Conservation (phyloP, 1,139 yeast species). For the Saccharomycopsis crataegensis region DNA sequence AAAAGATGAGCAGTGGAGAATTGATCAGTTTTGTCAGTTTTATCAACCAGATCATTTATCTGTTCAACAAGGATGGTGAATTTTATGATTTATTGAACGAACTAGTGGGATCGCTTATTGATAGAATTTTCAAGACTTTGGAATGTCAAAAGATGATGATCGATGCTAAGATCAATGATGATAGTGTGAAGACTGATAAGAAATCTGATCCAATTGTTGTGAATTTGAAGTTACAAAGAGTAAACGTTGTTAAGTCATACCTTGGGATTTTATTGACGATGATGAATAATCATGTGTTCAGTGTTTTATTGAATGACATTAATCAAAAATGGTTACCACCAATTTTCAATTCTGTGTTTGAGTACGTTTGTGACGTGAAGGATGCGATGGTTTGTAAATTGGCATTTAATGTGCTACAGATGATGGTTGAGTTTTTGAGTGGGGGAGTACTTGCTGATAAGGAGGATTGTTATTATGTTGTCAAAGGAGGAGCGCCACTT, state of each 20-base stretch:
- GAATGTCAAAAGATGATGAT: constrained; percentile 32
- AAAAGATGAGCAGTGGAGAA: constrained; percentile 55
- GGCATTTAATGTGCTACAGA: constrained; percentile 16
- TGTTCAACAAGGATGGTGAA: constrained; percentile 56
- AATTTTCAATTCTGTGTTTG: constrained; percentile 54
- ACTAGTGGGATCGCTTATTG: constrained; percentile 64
- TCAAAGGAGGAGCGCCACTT: constrained; percentile 34
- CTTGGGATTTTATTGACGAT: constrained; percentile 63
- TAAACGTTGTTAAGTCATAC: constrained; percentile 61
- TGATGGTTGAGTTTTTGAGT: constrained; percentile 12
- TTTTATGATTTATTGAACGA: constrained; percentile 71
- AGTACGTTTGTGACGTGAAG: constrained; percentile 52
- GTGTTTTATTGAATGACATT: constrained; percentile 62
- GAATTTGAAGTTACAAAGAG: constrained; percentile 41
- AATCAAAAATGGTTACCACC: constrained; percentile 52
- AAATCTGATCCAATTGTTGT: neutral
- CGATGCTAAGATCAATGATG: constrained; percentile 27
- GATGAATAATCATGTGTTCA: constrained; percentile 70
- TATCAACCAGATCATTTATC: constrained; percentile 81
- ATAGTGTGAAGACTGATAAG: constrained; percentile 33
- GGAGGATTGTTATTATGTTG: constrained; percentile 6
- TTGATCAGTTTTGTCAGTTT: constrained; percentile 77
- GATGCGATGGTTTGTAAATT: constrained; percentile 30
- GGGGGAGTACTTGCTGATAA: constrained; percentile 13
- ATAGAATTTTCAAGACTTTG: constrained; percentile 53